These are phyloP conservation scores for Lactarius deliciosus DNA, from an alignment of 768 basidiomycete species.

Conservation along the genomic window DNA sequence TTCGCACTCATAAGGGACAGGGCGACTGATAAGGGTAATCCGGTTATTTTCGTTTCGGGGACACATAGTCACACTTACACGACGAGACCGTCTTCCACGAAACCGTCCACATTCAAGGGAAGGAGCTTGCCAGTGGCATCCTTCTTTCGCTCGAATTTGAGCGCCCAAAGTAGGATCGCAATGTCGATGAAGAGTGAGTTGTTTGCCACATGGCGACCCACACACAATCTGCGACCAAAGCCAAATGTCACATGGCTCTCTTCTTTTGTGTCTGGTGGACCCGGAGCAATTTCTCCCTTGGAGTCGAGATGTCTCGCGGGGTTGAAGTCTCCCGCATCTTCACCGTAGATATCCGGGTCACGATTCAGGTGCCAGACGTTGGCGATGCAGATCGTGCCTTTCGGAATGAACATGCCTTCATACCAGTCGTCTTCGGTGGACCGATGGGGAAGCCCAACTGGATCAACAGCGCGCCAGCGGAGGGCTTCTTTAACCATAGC, in stretches of 20 bases:
- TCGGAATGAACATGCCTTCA: constrained; percentile 29
- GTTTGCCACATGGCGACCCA: constrained; percentile 27
- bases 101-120: constrained; percentile 26
- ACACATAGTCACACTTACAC: constrained; percentile 20
- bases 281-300: constrained; percentile 20
- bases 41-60: constrained; percentile 1
- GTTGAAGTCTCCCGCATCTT: constrained; percentile 27
- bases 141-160: constrained; percentile 24
- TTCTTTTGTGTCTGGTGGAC: constrained; percentile 29
- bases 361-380: constrained; percentile 29
- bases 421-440: constrained; percentile 30
- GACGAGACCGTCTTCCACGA: constrained; percentile 29
- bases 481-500: constrained; percentile 29
- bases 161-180: constrained; percentile 24
- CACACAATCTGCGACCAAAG: constrained; percentile 28
- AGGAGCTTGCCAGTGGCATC: constrained; percentile 15
- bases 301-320: constrained; percentile 26
- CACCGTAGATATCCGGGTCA: constrained; percentile 28
- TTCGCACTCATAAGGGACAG: constrained; percentile 23
- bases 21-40: constrained; percentile 14
- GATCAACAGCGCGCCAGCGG: constrained; percentile 29
- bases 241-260: constrained; percentile 27
- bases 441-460: constrained; percentile 28
- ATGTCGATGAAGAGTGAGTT: constrained; percentile 29
- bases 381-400: constrained; percentile 26